Conservation (phyloP, 768 basidiomycete species). For the Podaxis pistillaris region DNA sequence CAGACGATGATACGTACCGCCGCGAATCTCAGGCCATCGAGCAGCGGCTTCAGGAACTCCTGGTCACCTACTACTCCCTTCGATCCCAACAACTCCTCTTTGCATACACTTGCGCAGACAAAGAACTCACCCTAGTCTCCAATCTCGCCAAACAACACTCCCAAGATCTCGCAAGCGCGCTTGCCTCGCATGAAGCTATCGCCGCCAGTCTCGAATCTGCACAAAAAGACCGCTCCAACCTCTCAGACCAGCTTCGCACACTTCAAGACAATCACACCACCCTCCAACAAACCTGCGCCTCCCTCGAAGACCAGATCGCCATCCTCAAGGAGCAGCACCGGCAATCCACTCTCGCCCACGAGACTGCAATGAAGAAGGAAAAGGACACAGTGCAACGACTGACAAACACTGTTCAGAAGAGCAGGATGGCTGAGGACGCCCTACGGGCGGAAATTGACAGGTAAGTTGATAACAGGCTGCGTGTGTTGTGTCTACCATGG, state of each 20-base stretch:
- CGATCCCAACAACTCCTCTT: conserved; percentile 32
- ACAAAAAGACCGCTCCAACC: conserved; percentile 34
- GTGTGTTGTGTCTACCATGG: neutral
- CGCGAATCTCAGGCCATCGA: conserved; percentile 15
- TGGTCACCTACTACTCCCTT: conserved; percentile 36
- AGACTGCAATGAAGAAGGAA: conserved; percentile 42
- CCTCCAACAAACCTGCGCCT: conserved; percentile 19
- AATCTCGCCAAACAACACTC: conserved; percentile 29
- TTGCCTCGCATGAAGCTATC: conserved; percentile 41
- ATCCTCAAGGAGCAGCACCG: conserved; percentile 18
- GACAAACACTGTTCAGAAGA: conserved; percentile 49
- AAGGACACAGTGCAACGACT: conserved; percentile 46
- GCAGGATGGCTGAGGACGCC: conserved; percentile 63
- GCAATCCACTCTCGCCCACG: conserved; percentile 29
- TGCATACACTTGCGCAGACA: conserved; percentile 27
- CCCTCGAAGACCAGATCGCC: conserved; percentile 22
- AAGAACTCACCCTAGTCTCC: conserved; percentile 28
- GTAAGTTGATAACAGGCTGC: conserved; percentile 41
- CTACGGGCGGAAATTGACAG: conserved; percentile 66
- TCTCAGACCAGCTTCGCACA: conserved; percentile 26
- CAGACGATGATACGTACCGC: conserved; percentile 13
- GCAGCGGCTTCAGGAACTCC: conserved; percentile 18
- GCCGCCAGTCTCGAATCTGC: conserved; percentile 38
- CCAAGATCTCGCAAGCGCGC: conserved; percentile 37
- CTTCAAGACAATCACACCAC: conserved; percentile 4